Percentiles rank a stretch among this genome's conserved stretches.
These are phyloP conservation scores for Alternaria triticimaculans DNA, from an alignment of 2,329 filamentous ascomycete species.

Conservation along the genomic window DNA sequence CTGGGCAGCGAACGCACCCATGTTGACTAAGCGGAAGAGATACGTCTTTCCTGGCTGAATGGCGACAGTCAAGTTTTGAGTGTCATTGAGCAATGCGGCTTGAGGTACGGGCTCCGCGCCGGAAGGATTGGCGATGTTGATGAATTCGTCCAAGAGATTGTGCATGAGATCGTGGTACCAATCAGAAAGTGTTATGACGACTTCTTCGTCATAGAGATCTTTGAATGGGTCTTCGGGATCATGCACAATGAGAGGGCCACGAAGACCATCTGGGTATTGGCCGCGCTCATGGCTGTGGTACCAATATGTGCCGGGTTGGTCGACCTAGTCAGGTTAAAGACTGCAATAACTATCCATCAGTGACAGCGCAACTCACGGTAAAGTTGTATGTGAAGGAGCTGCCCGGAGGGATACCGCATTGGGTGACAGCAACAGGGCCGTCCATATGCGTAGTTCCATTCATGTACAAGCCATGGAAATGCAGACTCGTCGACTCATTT, in stretches of 20 bases:
- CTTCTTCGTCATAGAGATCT: constrained; percentile 65
- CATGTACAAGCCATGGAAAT: constrained; percentile 81
- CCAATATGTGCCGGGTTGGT: constrained; percentile 64
- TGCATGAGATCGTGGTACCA: constrained; percentile 71
- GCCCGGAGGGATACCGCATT: constrained; percentile 64
- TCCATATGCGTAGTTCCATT: constrained; percentile 79
- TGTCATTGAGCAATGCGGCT: constrained; percentile 70
- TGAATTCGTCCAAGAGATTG: constrained; percentile 49
- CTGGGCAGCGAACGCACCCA: constrained; percentile 73
- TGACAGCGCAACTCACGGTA: constrained; percentile 24
- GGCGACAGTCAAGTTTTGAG: constrained; percentile 53
- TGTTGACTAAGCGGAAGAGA: constrained; percentile 71
- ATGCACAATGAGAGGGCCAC: constrained; percentile 71
- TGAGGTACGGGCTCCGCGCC: constrained; percentile 71
- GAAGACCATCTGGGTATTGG: constrained; percentile 72
- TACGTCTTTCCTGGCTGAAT: constrained; percentile 64
- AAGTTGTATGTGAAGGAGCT: constrained; percentile 68
- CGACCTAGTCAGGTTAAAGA: constrained; percentile 56
- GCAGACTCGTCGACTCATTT: constrained; percentile 70
- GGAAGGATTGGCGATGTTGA: constrained; percentile 62
- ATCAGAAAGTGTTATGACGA: constrained; percentile 72
- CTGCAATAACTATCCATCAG: not conserved
- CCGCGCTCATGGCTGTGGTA: constrained; percentile 71
- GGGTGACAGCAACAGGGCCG: constrained; percentile 70
- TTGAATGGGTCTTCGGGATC: constrained; percentile 60